A percentile compares a stretch with the other conserved stretches of the same genome.
phyloP scores from a whole-genome alignment of 352 stramenopile species.

The Globisporangium recalcitrans region DNA sequence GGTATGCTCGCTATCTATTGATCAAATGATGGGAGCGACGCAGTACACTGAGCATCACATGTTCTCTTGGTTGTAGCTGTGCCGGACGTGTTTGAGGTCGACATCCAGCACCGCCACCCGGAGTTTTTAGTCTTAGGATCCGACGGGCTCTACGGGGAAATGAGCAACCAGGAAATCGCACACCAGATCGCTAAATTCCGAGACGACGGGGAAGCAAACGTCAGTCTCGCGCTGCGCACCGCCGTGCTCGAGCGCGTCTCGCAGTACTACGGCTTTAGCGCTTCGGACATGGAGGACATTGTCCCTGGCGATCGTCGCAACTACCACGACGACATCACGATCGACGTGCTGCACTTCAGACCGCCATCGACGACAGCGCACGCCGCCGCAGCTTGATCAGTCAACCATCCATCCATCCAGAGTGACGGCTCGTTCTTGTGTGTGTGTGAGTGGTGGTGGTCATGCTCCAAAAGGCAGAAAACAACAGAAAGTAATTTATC shows the following conservation, averaged over 20 bases:
- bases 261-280: conserved; percentile 44
- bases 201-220: conserved; percentile 44
- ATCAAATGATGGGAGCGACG: not conserved
- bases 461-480: not conserved
- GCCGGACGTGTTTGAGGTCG: conserved; percentile 60
- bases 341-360: conserved; percentile 65
- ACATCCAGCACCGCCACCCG: conserved; percentile 38
- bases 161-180: conserved; percentile 62
- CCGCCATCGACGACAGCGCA: conserved; percentile 16
- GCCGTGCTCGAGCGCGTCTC: conserved; percentile 50
- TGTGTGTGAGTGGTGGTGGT: not conserved
- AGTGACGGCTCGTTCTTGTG: not conserved
- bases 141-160: conserved; percentile 54
- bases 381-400: conserved; percentile 16
- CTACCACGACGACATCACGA: conserved; percentile 73
- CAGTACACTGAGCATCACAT: not conserved
- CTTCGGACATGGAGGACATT: conserved; percentile 45
- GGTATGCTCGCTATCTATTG: not conserved
- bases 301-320: conserved; percentile 49
- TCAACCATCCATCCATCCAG: too few relatives aligned
- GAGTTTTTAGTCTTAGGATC: conserved; percentile 65
- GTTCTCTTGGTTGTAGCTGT: conserved; percentile 21
- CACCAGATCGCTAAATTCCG: conserved; percentile 42
- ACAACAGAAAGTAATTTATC: not conserved
- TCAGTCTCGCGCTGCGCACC: conserved; percentile 41